A percentile compares a stretch with the other conserved stretches of the same genome.
phyloP scores from a whole-genome alignment of 2,329 filamentous ascomycete genomes.

The Pseudogymnoascus sp. region DNA sequence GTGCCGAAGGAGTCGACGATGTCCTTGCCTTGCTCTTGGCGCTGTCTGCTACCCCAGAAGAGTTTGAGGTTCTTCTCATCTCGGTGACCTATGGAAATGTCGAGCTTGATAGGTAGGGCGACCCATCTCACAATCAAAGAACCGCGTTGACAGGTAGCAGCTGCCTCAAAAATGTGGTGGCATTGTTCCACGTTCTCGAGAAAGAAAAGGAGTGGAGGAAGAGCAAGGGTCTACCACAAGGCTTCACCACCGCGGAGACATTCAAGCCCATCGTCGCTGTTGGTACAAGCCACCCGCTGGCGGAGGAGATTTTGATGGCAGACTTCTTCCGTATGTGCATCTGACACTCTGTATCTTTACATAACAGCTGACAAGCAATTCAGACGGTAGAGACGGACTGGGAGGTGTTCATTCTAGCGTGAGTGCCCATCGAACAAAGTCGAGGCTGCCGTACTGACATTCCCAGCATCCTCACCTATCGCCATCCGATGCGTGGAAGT shows the following conservation, averaged over 20 bases:
- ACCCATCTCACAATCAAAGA: neutral
- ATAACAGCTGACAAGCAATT: conserved; percentile 12
- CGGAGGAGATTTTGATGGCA: conserved; percentile 69
- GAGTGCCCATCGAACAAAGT: conserved; percentile 19
- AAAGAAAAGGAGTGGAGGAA: conserved; percentile 81
- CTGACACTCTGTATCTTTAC: neutral
- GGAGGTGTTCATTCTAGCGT: conserved; percentile 61
- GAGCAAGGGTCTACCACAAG: conserved; percentile 53
- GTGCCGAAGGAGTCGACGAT: conserved; percentile 71
- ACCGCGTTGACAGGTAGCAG: conserved; percentile 33
- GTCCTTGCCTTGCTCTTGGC: conserved; percentile 80
- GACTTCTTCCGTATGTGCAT: conserved; percentile 73
- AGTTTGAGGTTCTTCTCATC: conserved; percentile 76
- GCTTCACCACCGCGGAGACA: conserved; percentile 63
- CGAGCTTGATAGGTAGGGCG: conserved; percentile 62
- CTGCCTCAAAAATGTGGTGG: conserved; percentile 80
- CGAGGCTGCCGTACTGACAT: conserved; percentile 15
- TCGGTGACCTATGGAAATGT: conserved; percentile 94
- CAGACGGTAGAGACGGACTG: conserved; percentile 68
- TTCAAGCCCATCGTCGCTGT: conserved; percentile 79
- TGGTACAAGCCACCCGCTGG: conserved; percentile 76
- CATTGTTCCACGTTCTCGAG: conserved; percentile 85
- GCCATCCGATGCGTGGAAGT: conserved; percentile 65
- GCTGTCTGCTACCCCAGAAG: conserved; percentile 69
- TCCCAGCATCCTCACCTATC: conserved; percentile 61